These are phyloP conservation scores for Schizonepeta tenuifolia DNA, from an alignment of 257 asterid species.

Conservation along the genomic window DNA sequence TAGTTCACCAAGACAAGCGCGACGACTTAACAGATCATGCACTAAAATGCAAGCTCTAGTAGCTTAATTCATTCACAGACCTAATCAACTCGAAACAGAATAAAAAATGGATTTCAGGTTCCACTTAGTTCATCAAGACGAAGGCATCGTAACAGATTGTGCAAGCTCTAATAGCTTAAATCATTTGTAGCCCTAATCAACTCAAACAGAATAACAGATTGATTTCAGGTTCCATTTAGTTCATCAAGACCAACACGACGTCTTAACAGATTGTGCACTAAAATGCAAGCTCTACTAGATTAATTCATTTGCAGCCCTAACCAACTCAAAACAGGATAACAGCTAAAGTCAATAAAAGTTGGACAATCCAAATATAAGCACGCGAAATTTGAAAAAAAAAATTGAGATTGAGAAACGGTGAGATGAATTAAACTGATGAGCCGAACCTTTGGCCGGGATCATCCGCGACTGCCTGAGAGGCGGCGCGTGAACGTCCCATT, in stretches of 20 bases:
- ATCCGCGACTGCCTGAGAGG: conserved; percentile 49
- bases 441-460: conserved; percentile 56
- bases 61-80: conserved; percentile 26
- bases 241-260: conserved; percentile 18
- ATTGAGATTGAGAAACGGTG: conserved; percentile 9
- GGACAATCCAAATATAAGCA: conserved; percentile 2
- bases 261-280: conserved; percentile 12
- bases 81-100: conserved; percentile 2
- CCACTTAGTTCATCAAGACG: conserved; percentile 27
- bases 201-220: no score
- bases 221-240: conserved; percentile 24
- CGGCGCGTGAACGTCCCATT: conserved; percentile 66
- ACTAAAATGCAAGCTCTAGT: conserved; percentile 1
- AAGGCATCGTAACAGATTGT: conserved; percentile 13
- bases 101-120: conserved; percentile 22
- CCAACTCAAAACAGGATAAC: background rate
- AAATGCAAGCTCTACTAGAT: conserved; percentile 12
- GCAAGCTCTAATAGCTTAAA: conserved; percentile 8
- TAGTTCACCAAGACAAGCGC: conserved; percentile 17
- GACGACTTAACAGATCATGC: conserved; percentile 13
- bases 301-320: conserved; percentile 30
- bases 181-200: conserved; percentile 30
- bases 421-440: background rate
- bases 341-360: background rate
- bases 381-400: background rate